Evolutionary conservation across 441 rosid species (phyloP), one percentile per base, ranked within the genome.

Genomic region (Pelargonium myrrhifolium): DNA sequence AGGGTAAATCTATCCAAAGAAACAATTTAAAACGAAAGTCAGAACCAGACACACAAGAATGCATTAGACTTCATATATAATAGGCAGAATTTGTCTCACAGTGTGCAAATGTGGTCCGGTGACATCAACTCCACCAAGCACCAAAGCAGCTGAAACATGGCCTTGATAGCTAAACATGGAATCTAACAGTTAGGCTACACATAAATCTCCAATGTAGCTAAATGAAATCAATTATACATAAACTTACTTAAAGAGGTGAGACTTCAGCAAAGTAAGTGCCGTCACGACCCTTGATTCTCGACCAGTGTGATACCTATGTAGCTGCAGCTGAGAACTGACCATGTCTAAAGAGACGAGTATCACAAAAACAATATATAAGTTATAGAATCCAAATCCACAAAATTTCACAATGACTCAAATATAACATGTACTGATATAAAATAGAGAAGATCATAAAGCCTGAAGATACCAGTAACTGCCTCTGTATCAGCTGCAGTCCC

Each of bases 401-500:
- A 17, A 7, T 1, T 55, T 58, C 1, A 21, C 10, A 11, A 58
- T 18, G 24, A 58, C 31, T 9, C 61, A 58, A 58, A 21, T 1
- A 17, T 8, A 9, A 58, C 24, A 58, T 20, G 24, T 2, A 20
- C 20, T 21, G 62, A 22, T 58, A 22, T 20, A 20, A 15, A 9
- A 18, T 58, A 20, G 62, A 58, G 9, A 18, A 6, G 6, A 49
- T n/a, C 20, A n/a, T 15, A 49, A 49, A 49, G 56, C 56, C n/a
- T 49, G 56, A 49, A 70, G 11, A 37, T 78, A 92, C 99, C 97
- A 77, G 99, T 93, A 3, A 93, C 99, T 15, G 97, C 97, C 78
- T 90, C 97, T 26, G 98, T 90, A 72, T 93, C 97, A 65, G 97
- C 99, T 68, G 97, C 97, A 15, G 96, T 92, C 82, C 98, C 99